Evolutionary conservation across 1,139 yeast genomes (phyloP), one percentile per base, ranked within the genome.

Genomic region (Tardiomyces digboiensis): DNA sequence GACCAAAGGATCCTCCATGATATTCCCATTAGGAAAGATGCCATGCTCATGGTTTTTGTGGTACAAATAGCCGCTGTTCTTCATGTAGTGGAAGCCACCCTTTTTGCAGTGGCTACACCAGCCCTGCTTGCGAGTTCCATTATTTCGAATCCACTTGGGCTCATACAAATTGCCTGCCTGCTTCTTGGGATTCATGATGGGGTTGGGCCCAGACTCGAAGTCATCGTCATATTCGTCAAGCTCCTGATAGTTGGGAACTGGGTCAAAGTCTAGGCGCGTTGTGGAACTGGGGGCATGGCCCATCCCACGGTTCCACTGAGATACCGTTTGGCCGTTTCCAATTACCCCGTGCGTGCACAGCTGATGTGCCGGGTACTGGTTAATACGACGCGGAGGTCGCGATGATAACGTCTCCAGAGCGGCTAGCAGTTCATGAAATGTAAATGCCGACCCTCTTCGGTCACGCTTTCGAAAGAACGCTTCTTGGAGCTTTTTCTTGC

Each of bases 21-120:
- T 49, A 36, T 50, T 44, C 7, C 59, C 59, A n/a, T 52, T 55
- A 20, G 61, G 60, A 39, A 55, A 55, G 18, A 57, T 50, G 29
- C 61, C 61, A 37, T 57, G 61, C 46, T 57, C 60, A 39, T 57
- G 59, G 47, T 57, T 57, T 44, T 57, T 57, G 44, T 57, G 61
- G 43, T 57, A 57, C 29, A 57, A 44, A 42, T 57, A 57, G 7
- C 60, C 60, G 26, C 57, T 52, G 45, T 57, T 57, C 39, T 57
- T 57, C 54, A 57, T 54, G 33, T 54, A 42, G 41, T 47, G 50
- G 48, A 51, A 57, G 3, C 52, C 52, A 2, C 58, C 58, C 19
- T 49, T 46, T 14, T 48, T 51, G 46, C 61, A 57, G 39, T 55
- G 54, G 37, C 51, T 57, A 39, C 61, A 57, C 58, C 58, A 57